A percentile compares a stretch with the other conserved stretches of the same genome.
Conservation (phyloP, 257 asterid species). For the Rehmannia glutinosa region DNA sequence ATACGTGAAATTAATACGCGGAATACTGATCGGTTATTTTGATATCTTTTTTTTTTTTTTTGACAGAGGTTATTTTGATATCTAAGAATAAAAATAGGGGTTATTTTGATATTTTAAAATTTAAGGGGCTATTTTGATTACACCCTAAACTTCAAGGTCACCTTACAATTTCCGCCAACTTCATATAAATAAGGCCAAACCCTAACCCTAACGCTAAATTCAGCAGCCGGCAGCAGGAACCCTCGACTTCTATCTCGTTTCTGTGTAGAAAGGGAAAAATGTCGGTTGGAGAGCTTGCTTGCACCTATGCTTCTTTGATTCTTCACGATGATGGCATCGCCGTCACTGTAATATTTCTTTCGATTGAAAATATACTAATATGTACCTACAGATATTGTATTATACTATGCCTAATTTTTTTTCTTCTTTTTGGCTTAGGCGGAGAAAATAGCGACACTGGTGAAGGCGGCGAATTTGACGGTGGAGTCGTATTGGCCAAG, state of each 20-base stretch:
- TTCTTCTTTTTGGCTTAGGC: conserved; percentile 27
- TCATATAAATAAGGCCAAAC: neutral
- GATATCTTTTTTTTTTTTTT: no score
- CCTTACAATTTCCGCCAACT: neutral
- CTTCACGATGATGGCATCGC: conserved; percentile 66
- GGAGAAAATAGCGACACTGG: conserved; percentile 46
- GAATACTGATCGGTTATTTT: no score
- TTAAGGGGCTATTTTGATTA: neutral
- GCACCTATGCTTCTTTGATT: conserved; percentile 55
- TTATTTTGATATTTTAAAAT: neutral
- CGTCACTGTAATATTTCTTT: conserved; percentile 33
- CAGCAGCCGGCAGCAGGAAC: neutral
- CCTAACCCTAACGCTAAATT: neutral
- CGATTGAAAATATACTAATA: neutral
- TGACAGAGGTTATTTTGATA: no score
- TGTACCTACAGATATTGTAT: neutral
- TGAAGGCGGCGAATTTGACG: conserved; percentile 47
- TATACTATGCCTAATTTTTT: neutral
- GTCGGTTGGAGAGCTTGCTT: conserved; percentile 48
- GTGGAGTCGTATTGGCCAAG: conserved; percentile 69
- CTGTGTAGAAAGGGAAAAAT: conserved; percentile 17
- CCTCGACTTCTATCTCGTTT: neutral
- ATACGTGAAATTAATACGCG: no score
- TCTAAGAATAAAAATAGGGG: neutral
- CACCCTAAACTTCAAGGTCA: neutral